Evolutionary conservation across 2,329 filamentous ascomycete genomes (phyloP).

Genomic region (Chaetomiaceae sp.): DNA sequence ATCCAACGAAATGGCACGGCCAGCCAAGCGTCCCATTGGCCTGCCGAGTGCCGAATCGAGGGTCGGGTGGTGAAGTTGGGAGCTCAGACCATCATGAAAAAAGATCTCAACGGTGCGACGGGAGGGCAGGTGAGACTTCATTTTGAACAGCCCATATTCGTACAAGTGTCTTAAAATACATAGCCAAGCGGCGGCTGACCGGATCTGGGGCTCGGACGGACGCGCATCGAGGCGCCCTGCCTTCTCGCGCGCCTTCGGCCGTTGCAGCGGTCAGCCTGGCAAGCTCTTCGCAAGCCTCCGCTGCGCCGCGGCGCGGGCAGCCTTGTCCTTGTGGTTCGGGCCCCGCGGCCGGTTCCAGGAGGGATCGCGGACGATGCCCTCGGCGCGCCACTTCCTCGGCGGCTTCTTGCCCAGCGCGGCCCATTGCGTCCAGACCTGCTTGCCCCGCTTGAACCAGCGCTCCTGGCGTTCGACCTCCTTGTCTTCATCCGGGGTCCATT

Average conservation of each 20-base stretch:
- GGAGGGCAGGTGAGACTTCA: background rate
- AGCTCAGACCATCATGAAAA: background rate
- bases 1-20: conserved; percentile 20
- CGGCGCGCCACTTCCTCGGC: conserved; percentile 52
- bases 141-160: conserved; percentile 1
- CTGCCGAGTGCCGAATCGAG: background rate
- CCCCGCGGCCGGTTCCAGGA: conserved; percentile 20
- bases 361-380: conserved; percentile 44
- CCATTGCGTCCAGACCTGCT: conserved; percentile 52
- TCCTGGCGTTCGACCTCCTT: conserved; percentile 52
- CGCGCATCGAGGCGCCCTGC: no score
- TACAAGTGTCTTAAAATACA: background rate
- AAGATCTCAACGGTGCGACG: no score
- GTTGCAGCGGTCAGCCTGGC: background rate
- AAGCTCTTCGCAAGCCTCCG: conserved; percentile 11
- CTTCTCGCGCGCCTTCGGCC: background rate
- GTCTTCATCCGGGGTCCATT: conserved; percentile 58
- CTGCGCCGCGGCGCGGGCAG: conserved; percentile 9
- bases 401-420: conserved; percentile 57
- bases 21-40: background rate
- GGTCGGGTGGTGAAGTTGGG: no score
- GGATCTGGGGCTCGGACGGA: no score
- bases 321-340: conserved; percentile 8
- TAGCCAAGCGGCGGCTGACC: no score
- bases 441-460: conserved; percentile 57